Percentiles rank a stretch among this genome's conserved stretches.
These are phyloP conservation scores for Neopestalotiopsis rosae DNA, from an alignment of 2,329 filamentous ascomycete species.

Conservation along the genomic window DNA sequence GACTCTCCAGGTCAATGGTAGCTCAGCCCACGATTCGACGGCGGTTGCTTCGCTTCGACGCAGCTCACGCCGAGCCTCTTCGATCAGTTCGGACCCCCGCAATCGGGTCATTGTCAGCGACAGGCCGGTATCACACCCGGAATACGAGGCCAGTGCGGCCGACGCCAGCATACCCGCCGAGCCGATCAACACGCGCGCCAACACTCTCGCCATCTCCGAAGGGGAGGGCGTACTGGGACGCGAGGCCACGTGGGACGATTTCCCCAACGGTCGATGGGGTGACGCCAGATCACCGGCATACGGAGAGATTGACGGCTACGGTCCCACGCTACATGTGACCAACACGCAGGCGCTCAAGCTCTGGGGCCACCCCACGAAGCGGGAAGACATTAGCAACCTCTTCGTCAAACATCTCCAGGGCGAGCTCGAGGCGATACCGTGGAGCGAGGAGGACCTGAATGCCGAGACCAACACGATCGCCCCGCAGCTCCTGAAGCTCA, in stretches of 20 bases:
- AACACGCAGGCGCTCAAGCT: slow-evolving; percentile 81
- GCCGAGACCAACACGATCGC: slow-evolving; percentile 86
- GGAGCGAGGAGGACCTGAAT: slow-evolving; percentile 89
- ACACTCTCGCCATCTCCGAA: slow-evolving; percentile 91
- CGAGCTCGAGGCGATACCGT: slow-evolving; percentile 81
- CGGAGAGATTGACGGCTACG: slow-evolving; percentile 97
- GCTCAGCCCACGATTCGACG: slow-evolving; percentile 37
- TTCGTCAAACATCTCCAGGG: slow-evolving; percentile 85
- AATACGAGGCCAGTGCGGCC: slow-evolving; percentile 74
- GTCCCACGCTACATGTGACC: slow-evolving; percentile 91
- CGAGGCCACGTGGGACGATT: slow-evolving; percentile 98
- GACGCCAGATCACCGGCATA: slow-evolving; percentile 92
- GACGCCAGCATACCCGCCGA: slow-evolving; percentile 80
- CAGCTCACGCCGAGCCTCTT: slow-evolving; percentile 70
- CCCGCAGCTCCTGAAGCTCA: slow-evolving; percentile 75
- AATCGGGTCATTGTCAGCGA: slow-evolving; percentile 86
- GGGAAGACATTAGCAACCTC: slow-evolving; percentile 75
- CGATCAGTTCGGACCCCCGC: slow-evolving; percentile 81
- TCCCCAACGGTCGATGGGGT: slow-evolving; percentile 94
- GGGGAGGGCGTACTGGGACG: slow-evolving; percentile 87
- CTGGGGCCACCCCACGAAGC: slow-evolving; percentile 79
- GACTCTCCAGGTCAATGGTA: slow-evolving; percentile 55
- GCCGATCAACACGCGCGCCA: slow-evolving; percentile 77
- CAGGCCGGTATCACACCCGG: slow-evolving; percentile 61
- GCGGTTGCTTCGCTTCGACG: slow-evolving; percentile 39